These are phyloP conservation scores for Schrenkiella parvula DNA, from an alignment of 345 rosid genomes.

Conservation along the genomic window DNA sequence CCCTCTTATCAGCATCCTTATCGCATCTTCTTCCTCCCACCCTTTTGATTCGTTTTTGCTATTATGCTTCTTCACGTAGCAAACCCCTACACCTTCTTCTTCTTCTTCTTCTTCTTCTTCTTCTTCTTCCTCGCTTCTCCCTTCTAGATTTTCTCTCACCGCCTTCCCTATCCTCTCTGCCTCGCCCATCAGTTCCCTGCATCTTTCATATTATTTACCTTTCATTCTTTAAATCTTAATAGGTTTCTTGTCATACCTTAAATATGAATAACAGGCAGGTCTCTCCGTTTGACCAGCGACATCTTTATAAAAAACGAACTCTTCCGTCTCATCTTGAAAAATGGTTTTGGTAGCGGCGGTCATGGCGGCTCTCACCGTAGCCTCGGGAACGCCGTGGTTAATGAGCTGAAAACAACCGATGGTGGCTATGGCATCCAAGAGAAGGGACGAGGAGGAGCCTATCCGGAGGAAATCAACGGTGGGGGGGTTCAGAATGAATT, in stretches of 20 bases:
- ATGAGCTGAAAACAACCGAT: slow-evolving; percentile 85
- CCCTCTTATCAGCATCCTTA: slow-evolving; percentile 72
- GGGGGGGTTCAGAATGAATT: slow-evolving; percentile 54
- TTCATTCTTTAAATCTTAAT: neutral
- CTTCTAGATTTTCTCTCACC: slow-evolving; percentile 21
- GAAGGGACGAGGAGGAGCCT: slow-evolving; percentile 17
- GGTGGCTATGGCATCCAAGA: slow-evolving; percentile 50
- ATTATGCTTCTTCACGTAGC: slow-evolving; percentile 50
- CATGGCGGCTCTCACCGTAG: slow-evolving; percentile 31
- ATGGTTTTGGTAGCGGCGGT: slow-evolving; percentile 38
- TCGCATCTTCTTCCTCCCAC: slow-evolving; percentile 52
- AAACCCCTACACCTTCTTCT: slow-evolving; percentile 36
- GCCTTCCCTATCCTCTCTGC: slow-evolving; percentile 57
- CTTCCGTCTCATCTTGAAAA: slow-evolving; percentile 37
- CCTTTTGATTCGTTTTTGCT: slow-evolving; percentile 24
- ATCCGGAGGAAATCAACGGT: slow-evolving; percentile 49
- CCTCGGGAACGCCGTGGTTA: slow-evolving; percentile 59
- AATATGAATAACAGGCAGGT: slow-evolving; percentile 3
- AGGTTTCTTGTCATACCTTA: slow-evolving; percentile 18
- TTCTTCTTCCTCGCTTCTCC: too few relatives aligned
- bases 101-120: slow-evolving; percentile 19
- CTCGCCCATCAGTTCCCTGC: slow-evolving; percentile 65
- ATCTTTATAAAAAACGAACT: slow-evolving; percentile 25
- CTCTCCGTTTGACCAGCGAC: neutral
- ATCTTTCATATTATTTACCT: slow-evolving; percentile 23